phyloP scores from a whole-genome alignment of 2,329 filamentous ascomycete species.

The Botrytis fragariae region DNA sequence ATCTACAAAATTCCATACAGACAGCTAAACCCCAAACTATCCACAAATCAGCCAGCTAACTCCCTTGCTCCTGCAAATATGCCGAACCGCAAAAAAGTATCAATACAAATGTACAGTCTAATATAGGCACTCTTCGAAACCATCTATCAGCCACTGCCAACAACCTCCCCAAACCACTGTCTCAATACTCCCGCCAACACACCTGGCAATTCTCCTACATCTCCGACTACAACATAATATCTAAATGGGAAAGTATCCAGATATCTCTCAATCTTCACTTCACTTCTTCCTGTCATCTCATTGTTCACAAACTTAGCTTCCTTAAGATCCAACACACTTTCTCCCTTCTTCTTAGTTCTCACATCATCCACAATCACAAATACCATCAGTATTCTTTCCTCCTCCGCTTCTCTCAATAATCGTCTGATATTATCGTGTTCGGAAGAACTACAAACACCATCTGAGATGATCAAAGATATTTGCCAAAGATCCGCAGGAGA shows the following conservation, averaged over 20 bases:
- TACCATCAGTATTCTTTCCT: constrained; percentile 95
- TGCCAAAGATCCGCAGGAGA: constrained; percentile 83
- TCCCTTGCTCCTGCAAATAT: not conserved
- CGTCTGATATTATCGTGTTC: constrained; percentile 81
- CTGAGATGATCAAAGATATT: constrained; percentile 85
- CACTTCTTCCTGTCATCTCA: constrained; percentile 53
- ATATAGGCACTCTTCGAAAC: not conserved
- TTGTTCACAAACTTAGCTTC: constrained; percentile 79
- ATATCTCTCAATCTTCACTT: constrained; percentile 83
- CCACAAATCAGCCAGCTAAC: not conserved
- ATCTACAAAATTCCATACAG: constrained; percentile 1
- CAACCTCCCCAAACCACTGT: constrained; percentile 86
- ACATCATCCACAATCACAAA: constrained; percentile 89
- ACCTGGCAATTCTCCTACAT: constrained; percentile 85
- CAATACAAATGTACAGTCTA: not conserved
- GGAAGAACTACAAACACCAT: constrained; percentile 80
- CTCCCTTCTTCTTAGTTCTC: constrained; percentile 50
- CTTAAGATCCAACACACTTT: constrained; percentile 82
- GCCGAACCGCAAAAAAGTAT: not conserved
- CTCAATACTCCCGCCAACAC: constrained; percentile 85
- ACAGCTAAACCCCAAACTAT: not conserved
- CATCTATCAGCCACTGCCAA: constrained; percentile 22
- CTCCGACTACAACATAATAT: constrained; percentile 92
- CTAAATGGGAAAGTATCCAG: constrained; percentile 95
- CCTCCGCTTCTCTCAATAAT: constrained; percentile 81